Percentiles rank a stretch among this genome's conserved stretches.
Conservation (phyloP, 2,329 filamentous ascomycete genomes). For the Hymenoscyphus infarciens region DNA sequence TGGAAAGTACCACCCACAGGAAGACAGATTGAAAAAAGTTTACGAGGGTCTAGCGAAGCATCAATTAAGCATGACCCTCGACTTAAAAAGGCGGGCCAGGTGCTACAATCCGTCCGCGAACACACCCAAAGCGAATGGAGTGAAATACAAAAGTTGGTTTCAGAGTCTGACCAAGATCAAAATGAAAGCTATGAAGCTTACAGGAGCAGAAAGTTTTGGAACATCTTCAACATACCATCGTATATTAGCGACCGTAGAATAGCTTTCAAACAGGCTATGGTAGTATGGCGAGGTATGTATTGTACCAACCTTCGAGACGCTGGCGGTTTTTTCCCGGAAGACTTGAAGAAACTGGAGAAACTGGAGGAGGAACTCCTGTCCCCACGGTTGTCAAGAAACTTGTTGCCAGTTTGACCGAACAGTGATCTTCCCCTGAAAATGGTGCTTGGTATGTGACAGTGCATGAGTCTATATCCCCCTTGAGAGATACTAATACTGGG, state of each 20-base stretch:
- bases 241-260: too few relatives aligned
- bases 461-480: not conserved
- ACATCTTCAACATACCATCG: not conserved
- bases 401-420: not conserved
- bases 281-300: not conserved
- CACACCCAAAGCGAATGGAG: not conserved
- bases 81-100: not conserved
- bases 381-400: not conserved
- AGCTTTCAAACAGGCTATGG: not conserved
- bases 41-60: not conserved
- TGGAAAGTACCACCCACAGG: not conserved
- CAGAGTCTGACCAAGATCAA: not conserved
- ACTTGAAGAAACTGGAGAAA: too few relatives aligned
- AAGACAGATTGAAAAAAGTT: not conserved
- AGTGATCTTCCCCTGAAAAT: not conserved
- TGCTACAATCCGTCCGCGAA: not conserved
- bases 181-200: not conserved
- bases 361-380: not conserved
- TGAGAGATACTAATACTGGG: not conserved
- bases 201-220: not conserved
- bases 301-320: not conserved
- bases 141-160: not conserved
- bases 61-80: not conserved
- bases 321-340: not conserved
- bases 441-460: not conserved